A percentile compares a stretch with the other conserved stretches of the same genome.
Evolutionary conservation across 176 grass and related monocot species (phyloP).

Genomic region (Triticum monococcum): DNA sequence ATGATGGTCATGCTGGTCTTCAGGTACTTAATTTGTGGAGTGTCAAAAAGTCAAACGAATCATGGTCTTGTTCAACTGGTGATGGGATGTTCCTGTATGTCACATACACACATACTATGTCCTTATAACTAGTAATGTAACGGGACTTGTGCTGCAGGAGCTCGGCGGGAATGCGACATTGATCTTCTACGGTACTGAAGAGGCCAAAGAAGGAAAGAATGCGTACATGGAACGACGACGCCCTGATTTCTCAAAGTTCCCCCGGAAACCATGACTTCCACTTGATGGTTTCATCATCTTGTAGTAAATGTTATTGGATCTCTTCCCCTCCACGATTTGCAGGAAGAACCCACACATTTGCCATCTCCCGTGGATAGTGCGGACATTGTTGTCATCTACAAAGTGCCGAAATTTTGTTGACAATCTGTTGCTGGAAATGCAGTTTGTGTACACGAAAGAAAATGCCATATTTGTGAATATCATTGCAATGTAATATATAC

Average conservation of each 20-base stretch:
- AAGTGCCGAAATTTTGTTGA: not conserved
- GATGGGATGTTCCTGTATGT: constrained; percentile 6
- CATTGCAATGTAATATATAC: not conserved
- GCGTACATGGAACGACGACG: constrained; percentile 74
- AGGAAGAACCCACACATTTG: not conserved
- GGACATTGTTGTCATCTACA: not conserved
- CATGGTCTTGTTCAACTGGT: not conserved
- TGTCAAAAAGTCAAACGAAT: not conserved
- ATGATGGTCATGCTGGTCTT: constrained; percentile 86
- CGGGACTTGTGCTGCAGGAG: constrained; percentile 47
- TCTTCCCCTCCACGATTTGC: not conserved
- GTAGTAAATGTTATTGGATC: not conserved
- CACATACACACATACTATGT: not conserved
- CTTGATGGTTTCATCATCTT: not conserved
- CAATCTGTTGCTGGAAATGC: not conserved
- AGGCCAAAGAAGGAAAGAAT: constrained; percentile 84
- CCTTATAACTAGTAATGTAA: not conserved
- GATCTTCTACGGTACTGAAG: constrained; percentile 81
- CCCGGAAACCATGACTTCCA: constrained; percentile 60
- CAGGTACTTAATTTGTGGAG: constrained; percentile 44
- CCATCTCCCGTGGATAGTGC: not conserved
- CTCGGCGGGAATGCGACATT: constrained; percentile 83
- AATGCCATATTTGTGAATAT: not conserved
- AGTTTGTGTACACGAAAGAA: not conserved
- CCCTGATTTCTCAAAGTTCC: constrained; percentile 89